These are phyloP conservation scores for Colletotrichum sp. DNA, from an alignment of 2,329 filamentous ascomycete species.

Conservation along the genomic window DNA sequence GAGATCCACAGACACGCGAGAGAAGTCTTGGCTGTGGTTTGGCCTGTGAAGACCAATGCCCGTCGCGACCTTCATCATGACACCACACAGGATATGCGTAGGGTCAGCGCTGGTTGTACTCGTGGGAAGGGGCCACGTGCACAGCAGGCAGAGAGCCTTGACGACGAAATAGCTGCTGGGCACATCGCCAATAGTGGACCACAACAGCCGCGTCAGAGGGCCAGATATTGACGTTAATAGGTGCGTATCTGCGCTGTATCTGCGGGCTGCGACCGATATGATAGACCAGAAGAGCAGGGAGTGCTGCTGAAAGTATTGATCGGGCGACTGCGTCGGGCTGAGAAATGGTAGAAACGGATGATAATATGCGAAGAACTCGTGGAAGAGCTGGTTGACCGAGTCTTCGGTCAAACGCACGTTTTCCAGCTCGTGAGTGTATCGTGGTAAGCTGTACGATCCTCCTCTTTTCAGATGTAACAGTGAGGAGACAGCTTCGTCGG, in stretches of 20 bases:
- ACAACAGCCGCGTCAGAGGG: constrained; percentile 73
- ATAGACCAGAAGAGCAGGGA: constrained; percentile 88
- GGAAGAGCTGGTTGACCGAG: constrained; percentile 68
- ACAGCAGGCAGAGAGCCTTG: constrained; percentile 80
- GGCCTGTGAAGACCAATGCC: constrained; percentile 83
- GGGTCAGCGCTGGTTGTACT: constrained; percentile 81
- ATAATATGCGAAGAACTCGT: constrained; percentile 77
- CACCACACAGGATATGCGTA: constrained; percentile 80
- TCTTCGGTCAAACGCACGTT: constrained; percentile 69
- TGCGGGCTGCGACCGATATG: constrained; percentile 75
- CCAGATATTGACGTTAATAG: constrained; percentile 73
- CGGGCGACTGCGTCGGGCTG: constrained; percentile 68
- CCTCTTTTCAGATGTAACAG: constrained; percentile 70
- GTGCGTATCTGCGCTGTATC: constrained; percentile 67
- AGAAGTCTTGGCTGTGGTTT: constrained; percentile 84
- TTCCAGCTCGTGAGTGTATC: constrained; percentile 67
- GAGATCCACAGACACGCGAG: constrained; percentile 74
- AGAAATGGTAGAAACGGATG: constrained; percentile 82
- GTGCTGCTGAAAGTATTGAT: constrained; percentile 78
- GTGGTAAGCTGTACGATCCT: constrained; percentile 64
- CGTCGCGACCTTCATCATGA: constrained; percentile 88
- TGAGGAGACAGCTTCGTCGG: constrained; percentile 72
- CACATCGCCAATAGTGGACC: constrained; percentile 78
- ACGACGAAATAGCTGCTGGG: constrained; percentile 82
- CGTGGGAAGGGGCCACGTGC: constrained; percentile 84